Evolutionary conservation across 345 rosid species (phyloP).

Genomic region (Melaleuca quinquenervia): DNA sequence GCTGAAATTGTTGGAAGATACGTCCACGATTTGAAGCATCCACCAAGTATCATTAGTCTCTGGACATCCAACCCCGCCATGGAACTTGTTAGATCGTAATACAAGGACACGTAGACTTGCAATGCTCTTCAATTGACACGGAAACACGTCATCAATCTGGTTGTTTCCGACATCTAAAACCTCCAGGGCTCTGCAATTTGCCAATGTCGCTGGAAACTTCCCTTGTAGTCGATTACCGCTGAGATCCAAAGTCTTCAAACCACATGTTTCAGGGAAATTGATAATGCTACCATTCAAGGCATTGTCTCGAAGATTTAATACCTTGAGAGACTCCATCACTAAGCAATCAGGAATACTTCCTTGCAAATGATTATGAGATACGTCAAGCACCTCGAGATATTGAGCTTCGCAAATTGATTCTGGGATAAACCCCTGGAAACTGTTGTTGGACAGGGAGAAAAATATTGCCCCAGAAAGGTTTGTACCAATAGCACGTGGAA

Average conservation of each 20-base stretch:
- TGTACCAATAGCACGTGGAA: background rate
- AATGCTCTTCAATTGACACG: constrained; percentile 13
- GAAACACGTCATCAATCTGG: constrained; percentile 13
- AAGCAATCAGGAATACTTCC: background rate
- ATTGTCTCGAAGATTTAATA: constrained; percentile 1
- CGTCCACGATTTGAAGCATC: constrained; percentile 30
- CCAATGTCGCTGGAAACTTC: too few relatives aligned
- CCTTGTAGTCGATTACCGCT: too few relatives aligned
- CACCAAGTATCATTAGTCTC: background rate
- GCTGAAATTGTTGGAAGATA: constrained; percentile 20
- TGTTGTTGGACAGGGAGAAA: constrained; percentile 2
- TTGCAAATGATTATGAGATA: too few relatives aligned
- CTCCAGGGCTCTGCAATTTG: too few relatives aligned
- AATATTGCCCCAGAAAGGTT: background rate
- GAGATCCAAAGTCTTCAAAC: constrained; percentile 18
- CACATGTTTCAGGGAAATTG: constrained; percentile 2
- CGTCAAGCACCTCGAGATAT: background rate
- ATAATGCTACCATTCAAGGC: background rate
- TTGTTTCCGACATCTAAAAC: too few relatives aligned
- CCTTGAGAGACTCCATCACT: background rate
- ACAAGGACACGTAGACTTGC: constrained; percentile 16
- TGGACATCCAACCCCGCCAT: constrained; percentile 17
- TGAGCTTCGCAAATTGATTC: background rate
- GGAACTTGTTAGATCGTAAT: constrained; percentile 27
- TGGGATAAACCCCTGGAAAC: too few relatives aligned